Conservation (phyloP, 176 grass and related monocot species). For the Aegilops tauschii region DNA sequence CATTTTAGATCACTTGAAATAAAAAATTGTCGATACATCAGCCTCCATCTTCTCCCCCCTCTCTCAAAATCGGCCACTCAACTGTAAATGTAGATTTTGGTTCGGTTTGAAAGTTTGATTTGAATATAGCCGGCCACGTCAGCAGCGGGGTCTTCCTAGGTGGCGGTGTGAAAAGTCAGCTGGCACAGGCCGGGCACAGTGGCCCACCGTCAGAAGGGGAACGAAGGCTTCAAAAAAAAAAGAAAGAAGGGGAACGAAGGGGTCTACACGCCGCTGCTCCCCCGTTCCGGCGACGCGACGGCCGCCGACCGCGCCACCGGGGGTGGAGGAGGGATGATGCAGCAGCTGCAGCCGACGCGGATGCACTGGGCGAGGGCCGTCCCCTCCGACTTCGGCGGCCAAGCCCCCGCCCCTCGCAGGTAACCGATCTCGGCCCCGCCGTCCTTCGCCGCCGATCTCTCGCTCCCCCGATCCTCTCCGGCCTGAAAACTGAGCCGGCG, state of each 20-base stretch:
- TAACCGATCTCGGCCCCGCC: slow-evolving; percentile 17
- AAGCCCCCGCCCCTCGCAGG: slow-evolving; percentile 67
- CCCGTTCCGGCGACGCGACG: neutral
- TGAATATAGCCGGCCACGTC: too few relatives aligned
- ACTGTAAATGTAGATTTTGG: too few relatives aligned
- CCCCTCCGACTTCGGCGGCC: slow-evolving; percentile 77
- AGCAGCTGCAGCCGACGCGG: slow-evolving; percentile 31
- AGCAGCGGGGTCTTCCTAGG: too few relatives aligned
- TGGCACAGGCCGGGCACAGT: neutral
- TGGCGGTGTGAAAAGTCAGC: neutral
- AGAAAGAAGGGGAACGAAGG: neutral
- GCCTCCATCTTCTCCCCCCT: too few relatives aligned
- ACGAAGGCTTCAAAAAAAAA: neutral
- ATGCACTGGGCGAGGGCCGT: slow-evolving; percentile 84
- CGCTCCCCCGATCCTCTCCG: neutral
- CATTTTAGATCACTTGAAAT: too few relatives aligned
- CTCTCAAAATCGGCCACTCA: too few relatives aligned
- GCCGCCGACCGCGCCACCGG: neutral
- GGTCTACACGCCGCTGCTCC: neutral
- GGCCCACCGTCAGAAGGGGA: neutral
- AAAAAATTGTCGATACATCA: too few relatives aligned
- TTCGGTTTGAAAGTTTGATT: too few relatives aligned
- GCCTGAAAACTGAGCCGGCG: neutral
- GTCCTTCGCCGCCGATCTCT: neutral
- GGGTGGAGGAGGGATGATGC: neutral